These are phyloP conservation scores for Sporisorium iseilematis-ciliati DNA, from an alignment of 1,284 basidiomycete genomes.

Conservation along the genomic window DNA sequence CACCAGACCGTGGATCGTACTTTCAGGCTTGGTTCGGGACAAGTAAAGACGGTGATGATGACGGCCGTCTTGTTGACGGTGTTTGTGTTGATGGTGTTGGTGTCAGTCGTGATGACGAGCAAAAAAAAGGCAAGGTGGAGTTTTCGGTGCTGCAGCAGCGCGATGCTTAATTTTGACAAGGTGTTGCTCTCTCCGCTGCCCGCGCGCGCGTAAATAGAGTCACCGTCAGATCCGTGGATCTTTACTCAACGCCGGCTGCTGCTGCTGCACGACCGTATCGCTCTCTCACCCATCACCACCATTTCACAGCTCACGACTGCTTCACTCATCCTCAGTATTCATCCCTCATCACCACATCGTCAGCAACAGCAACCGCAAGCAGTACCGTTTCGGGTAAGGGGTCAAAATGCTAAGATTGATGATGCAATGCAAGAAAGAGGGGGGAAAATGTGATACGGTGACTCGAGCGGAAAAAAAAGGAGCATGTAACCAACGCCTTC, in stretches of 20 bases:
- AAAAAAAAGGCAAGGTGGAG: neutral
- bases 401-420: neutral
- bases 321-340: too few species aligned
- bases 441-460: slow-evolving; percentile 1
- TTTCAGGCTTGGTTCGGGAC: too few species aligned
- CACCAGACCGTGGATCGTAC: too few species aligned
- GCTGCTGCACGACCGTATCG: neutral
- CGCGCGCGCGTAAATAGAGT: neutral
- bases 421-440: slow-evolving; percentile 10
- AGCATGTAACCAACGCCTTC: neutral
- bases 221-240: slow-evolving; percentile 3
- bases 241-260: slow-evolving; percentile 8
- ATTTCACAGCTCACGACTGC: neutral
- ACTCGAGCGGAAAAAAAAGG: neutral
- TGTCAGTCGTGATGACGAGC: neutral
- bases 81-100: neutral
- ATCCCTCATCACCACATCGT: too few species aligned
- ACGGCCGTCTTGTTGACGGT: neutral
- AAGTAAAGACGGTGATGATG: neutral
- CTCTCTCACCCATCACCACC: neutral
- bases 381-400: too few species aligned
- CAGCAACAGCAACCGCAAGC: too few species aligned
- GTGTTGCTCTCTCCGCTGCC: slow-evolving; percentile 7
- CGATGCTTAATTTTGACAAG: slow-evolving; percentile 7
- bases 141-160: neutral